Base-by-base conservation (phyloP, 352 stramenopile genomes). In the Aphanomyces stellatus region DNA sequence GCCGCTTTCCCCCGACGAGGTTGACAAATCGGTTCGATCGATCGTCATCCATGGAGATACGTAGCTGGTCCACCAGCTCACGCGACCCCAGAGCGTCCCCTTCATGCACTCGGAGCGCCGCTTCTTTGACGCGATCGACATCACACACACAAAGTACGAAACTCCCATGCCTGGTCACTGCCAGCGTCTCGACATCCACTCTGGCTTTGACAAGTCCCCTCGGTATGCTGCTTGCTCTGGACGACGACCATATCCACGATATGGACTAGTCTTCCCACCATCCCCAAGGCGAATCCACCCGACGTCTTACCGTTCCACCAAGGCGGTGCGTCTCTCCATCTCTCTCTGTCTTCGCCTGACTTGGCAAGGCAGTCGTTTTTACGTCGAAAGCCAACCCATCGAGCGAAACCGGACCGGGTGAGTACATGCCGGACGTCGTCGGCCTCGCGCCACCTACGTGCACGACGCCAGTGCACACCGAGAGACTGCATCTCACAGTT, bases 81-180 rank as follows among this genome's bases (percentile, higher is more conserved):
- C 25, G 2, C 51, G 51, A 10, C 33, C 51, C 27, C 41, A 67
- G 49, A 59, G n/a, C 7, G n/a, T 57, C 7, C 37, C 37, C 10
- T 67, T 67, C 33, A 3, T 56, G 28, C 46, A 57, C 24, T 28
- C 13, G 3, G 60, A 67, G 49, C 28, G 30, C 11, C 60, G 60
- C 0, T 67, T 67, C 41, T 67, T 67, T 34, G 60, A 67, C 49
- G 46, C 60, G 27, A 40, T 67, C 34, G 60, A 67, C 34, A 57
- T 27, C 49, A 57, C 60, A 8, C 48, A 67, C 33, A 67, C 60
- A 2, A 67, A 67, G 25, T 67, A 67, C 60, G 49, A 56, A 10
- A 67, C 60, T 8, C 60, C 60, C 28, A 57, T 51, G 30, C 60
- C 60, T 28, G 60, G 60, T 3, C 48, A 57, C 37, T 34, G 48